phyloP scores from a whole-genome alignment of 108 stramenopile genomes.

The Skeletonema marinoi region DNA sequence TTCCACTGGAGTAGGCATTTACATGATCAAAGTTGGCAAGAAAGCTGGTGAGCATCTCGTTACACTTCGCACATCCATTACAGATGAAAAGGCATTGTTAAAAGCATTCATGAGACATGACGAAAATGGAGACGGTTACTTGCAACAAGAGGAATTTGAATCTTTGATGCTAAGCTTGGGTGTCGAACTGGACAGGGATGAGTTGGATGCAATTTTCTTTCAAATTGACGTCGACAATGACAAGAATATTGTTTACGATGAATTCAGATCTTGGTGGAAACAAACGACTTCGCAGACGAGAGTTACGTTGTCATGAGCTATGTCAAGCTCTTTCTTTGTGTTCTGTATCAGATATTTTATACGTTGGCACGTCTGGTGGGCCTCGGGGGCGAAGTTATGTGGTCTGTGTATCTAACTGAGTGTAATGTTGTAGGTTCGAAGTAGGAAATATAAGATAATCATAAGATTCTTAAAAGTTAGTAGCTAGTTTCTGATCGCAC shows the following conservation, averaged over 20 bases:
- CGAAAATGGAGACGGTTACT: slow-evolving; percentile 37
- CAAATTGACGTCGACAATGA: slow-evolving; percentile 60
- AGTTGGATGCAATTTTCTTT: slow-evolving; percentile 55
- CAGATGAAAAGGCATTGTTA: slow-evolving; percentile 45
- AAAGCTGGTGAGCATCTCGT: slow-evolving; percentile 9
- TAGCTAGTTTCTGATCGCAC: slow-evolving; percentile 35
- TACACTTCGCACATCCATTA: slow-evolving; percentile 41
- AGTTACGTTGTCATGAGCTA: background rate
- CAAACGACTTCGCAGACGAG: slow-evolving; percentile 19
- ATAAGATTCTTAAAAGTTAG: slow-evolving; percentile 23
- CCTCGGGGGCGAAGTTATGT: too few relatives aligned
- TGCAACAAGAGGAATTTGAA: slow-evolving; percentile 58
- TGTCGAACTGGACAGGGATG: slow-evolving; percentile 54
- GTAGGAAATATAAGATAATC: background rate
- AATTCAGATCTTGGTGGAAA: slow-evolving; percentile 62
- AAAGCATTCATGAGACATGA: slow-evolving; percentile 49
- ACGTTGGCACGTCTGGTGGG: too few relatives aligned
- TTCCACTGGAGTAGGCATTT: slow-evolving; percentile 5
- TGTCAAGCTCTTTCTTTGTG: background rate
- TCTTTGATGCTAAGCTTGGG: slow-evolving; percentile 47
- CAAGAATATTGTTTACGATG: slow-evolving; percentile 58
- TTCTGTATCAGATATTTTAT: too few relatives aligned
- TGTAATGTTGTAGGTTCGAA: too few relatives aligned
- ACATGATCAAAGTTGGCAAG: slow-evolving; percentile 18
- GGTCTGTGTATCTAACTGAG: too few relatives aligned